Base-by-base conservation (phyloP, 176 grass and related monocot genomes). In the Pontederia paniculata region DNA sequence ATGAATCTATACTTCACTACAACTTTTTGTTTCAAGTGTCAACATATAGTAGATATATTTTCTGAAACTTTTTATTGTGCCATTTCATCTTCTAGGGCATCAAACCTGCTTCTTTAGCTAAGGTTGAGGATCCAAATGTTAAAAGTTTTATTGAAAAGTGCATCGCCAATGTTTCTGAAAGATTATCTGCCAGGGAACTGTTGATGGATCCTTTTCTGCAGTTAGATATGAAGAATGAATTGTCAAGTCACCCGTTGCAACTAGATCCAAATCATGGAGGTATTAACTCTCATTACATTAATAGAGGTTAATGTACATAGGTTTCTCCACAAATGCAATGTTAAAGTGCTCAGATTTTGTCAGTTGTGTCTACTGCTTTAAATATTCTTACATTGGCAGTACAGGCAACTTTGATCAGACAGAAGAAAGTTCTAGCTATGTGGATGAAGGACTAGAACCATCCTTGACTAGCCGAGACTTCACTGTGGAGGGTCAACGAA, bases 141-240 rank as follows among this genome's bases (percentile, higher is more conserved):
- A 89, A 80, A 45, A 71, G 56, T 22, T 89, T 89, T 74, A 89
- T 89, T 42, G 77, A 89, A 64, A 84, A 89, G 58, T 89, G 86
- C 66, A 84, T 89, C 13, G 71, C 77, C 50, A 68, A 84, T 69
- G 86, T 21, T 47, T 80, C 77, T 10, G 52, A 78, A 23, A 84
- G 86, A 68, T 78, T 89, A 18, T 71, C 86, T 0, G 81, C 81
- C 56, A 77, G 54, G 19, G 86, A 89, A 68, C 50, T 89, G 19
- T 66, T 89, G 52, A 50, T 69, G 54, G 86, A 89, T 62, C 74
- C 86, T 57, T 89, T 89, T 81, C 86, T 89, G 57, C 71, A 58
- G 48, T n/a, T 75, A 62, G 86, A 89, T 42, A 57, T 63, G 44
- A 75, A 80, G 14, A 75, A 72, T 62, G 74, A 84, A 64, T 69